phyloP scores from a whole-genome alignment of 306 rosid genomes.

The Citrullus mucosospermus region DNA sequence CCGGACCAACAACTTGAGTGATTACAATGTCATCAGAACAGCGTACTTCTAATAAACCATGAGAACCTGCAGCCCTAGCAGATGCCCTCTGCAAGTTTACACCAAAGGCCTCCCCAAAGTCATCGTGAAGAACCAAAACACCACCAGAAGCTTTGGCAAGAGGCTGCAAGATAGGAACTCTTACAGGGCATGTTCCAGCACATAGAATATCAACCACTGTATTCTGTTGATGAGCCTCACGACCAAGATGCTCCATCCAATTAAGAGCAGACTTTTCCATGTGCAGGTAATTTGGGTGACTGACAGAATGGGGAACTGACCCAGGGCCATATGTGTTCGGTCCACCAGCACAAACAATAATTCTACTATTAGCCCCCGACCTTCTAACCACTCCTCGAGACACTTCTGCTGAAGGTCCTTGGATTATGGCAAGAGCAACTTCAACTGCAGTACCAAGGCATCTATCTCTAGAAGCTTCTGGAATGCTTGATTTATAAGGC shows the following conservation, averaged over 20 bases:
- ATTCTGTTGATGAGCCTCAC: constrained; percentile 65
- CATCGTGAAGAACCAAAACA: constrained; percentile 87
- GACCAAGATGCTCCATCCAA: constrained; percentile 92
- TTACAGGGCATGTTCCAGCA: constrained; percentile 96
- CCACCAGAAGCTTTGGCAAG: constrained; percentile 96
- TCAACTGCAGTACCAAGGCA: constrained; percentile 92
- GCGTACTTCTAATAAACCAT: constrained; percentile 76
- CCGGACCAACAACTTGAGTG: constrained; percentile 86
- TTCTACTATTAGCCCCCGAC: constrained; percentile 80
- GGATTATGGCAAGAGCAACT: constrained; percentile 90
- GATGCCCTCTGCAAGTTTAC: constrained; percentile 96
- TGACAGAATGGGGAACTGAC: constrained; percentile 81
- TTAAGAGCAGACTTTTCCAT: constrained; percentile 85
- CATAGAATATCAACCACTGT: constrained; percentile 80
- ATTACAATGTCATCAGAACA: constrained; percentile 69
- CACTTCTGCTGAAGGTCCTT: constrained; percentile 90
- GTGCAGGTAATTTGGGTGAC: constrained; percentile 85
- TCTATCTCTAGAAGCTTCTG: constrained; percentile 93
- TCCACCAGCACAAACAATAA: constrained; percentile 92
- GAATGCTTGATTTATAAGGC: constrained; percentile 55
- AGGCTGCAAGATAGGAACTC: constrained; percentile 92
- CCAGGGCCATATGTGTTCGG: constrained; percentile 96
- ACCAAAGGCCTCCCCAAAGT: constrained; percentile 99
- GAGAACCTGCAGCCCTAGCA: constrained; percentile 83
- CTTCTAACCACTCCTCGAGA: constrained; percentile 83